Evolutionary conservation across 75 land plant species (phyloP), one percentile per base, ranked within the genome.

Genomic region (Adiantum capillusveneris): DNA sequence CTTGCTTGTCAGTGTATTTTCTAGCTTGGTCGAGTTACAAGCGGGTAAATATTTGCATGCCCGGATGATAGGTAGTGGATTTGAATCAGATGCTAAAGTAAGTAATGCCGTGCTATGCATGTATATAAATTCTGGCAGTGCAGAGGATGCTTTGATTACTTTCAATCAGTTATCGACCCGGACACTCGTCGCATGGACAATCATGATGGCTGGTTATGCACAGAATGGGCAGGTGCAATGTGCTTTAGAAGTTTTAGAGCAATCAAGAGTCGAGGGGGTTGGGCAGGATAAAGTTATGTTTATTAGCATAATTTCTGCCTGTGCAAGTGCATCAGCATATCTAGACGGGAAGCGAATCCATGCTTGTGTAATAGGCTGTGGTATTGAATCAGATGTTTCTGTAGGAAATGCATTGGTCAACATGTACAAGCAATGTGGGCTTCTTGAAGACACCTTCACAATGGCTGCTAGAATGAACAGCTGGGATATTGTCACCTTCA

Each of bases 191-290:
- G 31, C 60, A 5, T 90, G 92, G 93, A 90, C 81, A 75, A 80
- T 84, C 9, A 79, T 81, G 58, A 90, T 90, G 37, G 71, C 81
- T 11, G 92, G 87, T 0, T 84, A 77, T 69, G 79, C 88, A 5
- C 86, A 83, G 58, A 72, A 67, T 43, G 87, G 87, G 29, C 72
- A 75, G 20, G 53, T 76, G 56, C 81, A 80, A 54, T 74, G 86
- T 62, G 87, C 90, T 6, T 21, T 81, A 0, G 24, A 48, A 27
- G 75, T 88, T 21, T 82, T 88, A 45, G 46, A 29, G 28, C 63
- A 67, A 25, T 62, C 85, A 34, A 80, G 85, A 63, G 71, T 72
- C 25, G 74, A 80, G 50, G 70, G 78, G 17, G 52, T 80, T 17
- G 68, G 71, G 45, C 86, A 90, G 9, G 80, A 82, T 25, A 77